phyloP scores from a whole-genome alignment of 192 early-diverging fungal genomes.

The Coemansia asiatica region DNA sequence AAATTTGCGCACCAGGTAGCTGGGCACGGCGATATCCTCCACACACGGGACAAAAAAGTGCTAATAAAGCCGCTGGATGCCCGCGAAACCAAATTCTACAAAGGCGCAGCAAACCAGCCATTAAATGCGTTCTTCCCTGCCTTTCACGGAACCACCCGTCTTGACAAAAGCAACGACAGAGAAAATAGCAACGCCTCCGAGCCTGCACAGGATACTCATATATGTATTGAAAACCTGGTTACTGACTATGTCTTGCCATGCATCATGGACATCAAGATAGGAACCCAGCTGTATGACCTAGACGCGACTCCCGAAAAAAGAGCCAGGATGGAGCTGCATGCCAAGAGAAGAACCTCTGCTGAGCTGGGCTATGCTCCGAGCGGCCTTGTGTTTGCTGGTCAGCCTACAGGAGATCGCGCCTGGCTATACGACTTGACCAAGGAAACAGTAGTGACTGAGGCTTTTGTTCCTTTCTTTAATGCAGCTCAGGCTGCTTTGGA shows the following conservation, averaged over 20 bases:
- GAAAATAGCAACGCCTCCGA: neutral
- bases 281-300: conserved; percentile 67
- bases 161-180: conserved; percentile 13
- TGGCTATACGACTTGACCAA: conserved; percentile 30
- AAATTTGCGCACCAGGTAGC: conserved; percentile 76
- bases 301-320: conserved; percentile 66
- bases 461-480: conserved; percentile 66
- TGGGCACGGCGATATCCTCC: conserved; percentile 72
- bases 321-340: conserved; percentile 59
- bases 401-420: conserved; percentile 30
- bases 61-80: conserved; percentile 69
- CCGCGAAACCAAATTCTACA: conserved; percentile 75
- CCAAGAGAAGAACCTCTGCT: conserved; percentile 69
- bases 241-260: conserved; percentile 63
- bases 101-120: conserved; percentile 52
- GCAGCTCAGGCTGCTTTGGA: conserved; percentile 39
- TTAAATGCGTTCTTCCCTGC: conserved; percentile 65
- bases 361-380: neutral
- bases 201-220: conserved; percentile 5
- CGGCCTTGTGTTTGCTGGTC: neutral
- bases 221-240: conserved; percentile 72
- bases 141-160: conserved; percentile 63
- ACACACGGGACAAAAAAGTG: conserved; percentile 62
- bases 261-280: conserved; percentile 80
- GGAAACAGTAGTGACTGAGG: conserved; percentile 56